Evolutionary conservation across 352 stramenopile genomes (phyloP).

Genomic region (Phytophthora meadii): DNA sequence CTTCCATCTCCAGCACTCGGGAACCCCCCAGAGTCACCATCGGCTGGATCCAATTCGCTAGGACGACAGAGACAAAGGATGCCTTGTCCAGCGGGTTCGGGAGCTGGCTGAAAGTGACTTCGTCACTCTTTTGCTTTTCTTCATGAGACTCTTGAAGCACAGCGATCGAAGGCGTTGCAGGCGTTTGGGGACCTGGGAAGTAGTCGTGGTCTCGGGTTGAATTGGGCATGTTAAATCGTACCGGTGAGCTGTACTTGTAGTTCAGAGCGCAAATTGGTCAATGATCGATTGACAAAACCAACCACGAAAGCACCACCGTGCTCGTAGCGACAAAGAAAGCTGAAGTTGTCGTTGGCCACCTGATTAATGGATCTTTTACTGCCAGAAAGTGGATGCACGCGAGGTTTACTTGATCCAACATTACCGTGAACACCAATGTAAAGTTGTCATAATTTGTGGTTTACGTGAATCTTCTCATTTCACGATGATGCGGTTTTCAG

Average conservation of each 20-base stretch:
- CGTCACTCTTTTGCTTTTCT: background rate
- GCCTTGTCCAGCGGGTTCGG: constrained; percentile 43
- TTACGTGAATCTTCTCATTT: no score
- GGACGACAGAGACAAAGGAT: constrained; percentile 24
- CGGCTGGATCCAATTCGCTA: constrained; percentile 39
- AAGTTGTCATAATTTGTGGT: no score
- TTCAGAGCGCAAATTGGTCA: background rate
- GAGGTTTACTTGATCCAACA: no score
- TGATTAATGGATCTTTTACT: no score
- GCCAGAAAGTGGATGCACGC: no score
- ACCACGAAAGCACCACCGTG: background rate
- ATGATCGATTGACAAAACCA: constrained; percentile 6
- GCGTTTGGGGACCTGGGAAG: background rate
- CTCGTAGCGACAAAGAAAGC: background rate
- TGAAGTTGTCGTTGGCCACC: no score
- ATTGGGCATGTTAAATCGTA: no score
- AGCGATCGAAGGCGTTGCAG: background rate
- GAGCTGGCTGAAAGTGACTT: constrained; percentile 17
- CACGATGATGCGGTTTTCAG: background rate
- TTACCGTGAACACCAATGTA: no score
- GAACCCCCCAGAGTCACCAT: constrained; percentile 8
- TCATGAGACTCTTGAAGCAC: background rate
- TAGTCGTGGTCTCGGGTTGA: background rate
- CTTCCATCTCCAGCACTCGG: constrained; percentile 32
- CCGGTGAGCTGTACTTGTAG: no score